Evolutionary conservation across 108 stramenopile species (phyloP).

Genomic region (Ochromonas danica): DNA sequence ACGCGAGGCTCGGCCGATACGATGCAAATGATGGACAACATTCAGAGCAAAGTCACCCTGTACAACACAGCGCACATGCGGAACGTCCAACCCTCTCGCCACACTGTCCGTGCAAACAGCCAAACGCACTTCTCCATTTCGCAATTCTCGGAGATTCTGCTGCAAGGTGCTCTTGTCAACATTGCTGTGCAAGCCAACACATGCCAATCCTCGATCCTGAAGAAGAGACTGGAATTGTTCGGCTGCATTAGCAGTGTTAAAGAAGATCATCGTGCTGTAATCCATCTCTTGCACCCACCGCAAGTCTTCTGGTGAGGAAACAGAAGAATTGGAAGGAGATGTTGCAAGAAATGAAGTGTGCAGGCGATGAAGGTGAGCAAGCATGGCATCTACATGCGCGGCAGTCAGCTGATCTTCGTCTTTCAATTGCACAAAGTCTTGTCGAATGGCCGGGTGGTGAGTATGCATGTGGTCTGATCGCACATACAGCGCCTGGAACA

Average conservation of each 20-base stretch:
- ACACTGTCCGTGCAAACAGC: conserved; percentile 54
- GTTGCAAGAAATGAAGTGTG: no score
- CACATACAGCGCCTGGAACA: conserved; percentile 60
- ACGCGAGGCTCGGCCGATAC: conserved; percentile 26
- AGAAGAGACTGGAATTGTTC: conserved; percentile 32
- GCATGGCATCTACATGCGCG: no score
- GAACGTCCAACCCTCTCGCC: conserved; percentile 51
- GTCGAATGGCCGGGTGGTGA: conserved; percentile 49
- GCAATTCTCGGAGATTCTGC: conserved; percentile 74
- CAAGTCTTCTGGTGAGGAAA: no score
- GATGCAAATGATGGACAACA: conserved; percentile 41
- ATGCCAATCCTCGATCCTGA: conserved; percentile 62
- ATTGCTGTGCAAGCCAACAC: conserved; percentile 79
- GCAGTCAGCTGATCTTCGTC: no score
- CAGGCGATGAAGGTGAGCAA: no score
- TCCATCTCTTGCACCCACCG: no score
- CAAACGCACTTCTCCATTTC: conserved; percentile 42
- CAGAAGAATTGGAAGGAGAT: no score
- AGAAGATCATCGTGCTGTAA: conserved; percentile 40
- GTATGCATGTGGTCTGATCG: conserved; percentile 47
- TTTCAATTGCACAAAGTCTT: conserved; percentile 21
- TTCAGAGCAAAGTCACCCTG: conserved; percentile 54
- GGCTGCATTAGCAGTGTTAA: conserved; percentile 42
- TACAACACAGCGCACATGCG: conserved; percentile 45
- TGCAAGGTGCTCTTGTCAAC: conserved; percentile 69